A percentile compares a stretch with the other conserved stretches of the same genome.
These are phyloP conservation scores for Stephania japonica DNA, from an alignment of 164 flowering plant species.

Conservation along the genomic window DNA sequence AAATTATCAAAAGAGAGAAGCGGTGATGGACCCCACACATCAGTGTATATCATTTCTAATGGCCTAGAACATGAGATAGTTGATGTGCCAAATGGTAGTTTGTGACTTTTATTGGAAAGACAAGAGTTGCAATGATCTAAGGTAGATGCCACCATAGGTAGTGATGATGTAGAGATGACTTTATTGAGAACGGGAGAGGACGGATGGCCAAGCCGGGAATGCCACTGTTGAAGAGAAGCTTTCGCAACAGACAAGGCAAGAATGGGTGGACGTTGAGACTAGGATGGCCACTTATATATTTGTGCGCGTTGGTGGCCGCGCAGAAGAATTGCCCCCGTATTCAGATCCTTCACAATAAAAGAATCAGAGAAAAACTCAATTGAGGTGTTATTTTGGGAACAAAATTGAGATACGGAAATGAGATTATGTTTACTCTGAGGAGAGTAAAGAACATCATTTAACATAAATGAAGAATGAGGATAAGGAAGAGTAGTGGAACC, in stretches of 20 bases:
- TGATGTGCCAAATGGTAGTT: neutral
- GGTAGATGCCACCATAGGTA: neutral
- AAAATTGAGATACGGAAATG: neutral
- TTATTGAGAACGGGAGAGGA: neutral
- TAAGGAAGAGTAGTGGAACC: neutral
- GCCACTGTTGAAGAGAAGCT: neutral
- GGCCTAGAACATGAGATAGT: neutral
- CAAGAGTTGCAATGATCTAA: neutral
- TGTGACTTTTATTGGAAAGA: neutral
- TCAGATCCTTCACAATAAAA: constrained; percentile 15
- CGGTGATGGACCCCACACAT: neutral
- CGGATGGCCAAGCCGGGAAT: constrained; percentile 13
- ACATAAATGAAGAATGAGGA: neutral
- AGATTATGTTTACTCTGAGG: constrained; percentile 1
- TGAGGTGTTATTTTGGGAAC: neutral
- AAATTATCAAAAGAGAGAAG: neutral
- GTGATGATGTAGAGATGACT: neutral
- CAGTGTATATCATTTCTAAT: neutral
- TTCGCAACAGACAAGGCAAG: neutral
- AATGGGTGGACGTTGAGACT: neutral
- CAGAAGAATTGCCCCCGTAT: neutral
- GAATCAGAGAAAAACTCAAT: constrained; percentile 5
- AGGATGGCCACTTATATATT: neutral
- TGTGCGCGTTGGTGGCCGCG: neutral
- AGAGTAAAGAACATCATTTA: neutral